These are phyloP conservation scores for Tolypocladium endophyticum DNA, from an alignment of 2,329 filamentous ascomycete species.

Conservation along the genomic window DNA sequence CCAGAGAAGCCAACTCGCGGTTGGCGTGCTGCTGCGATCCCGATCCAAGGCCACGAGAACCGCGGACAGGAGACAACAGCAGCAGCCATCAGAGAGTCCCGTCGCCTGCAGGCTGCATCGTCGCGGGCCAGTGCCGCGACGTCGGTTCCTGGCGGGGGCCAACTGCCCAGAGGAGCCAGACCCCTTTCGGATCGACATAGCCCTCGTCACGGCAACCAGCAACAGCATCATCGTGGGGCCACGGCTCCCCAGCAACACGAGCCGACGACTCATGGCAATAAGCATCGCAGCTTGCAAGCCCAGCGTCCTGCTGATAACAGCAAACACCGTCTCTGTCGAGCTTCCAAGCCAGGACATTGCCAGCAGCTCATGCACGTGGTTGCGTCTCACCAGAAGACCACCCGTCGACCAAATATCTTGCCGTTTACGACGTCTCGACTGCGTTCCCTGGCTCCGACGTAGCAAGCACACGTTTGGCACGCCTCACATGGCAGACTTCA, in stretches of 20 bases:
- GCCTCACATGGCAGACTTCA: not conserved
- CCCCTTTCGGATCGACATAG: not conserved
- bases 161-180: not conserved
- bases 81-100: not conserved
- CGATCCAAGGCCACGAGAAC: not conserved
- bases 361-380: not conserved
- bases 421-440: not conserved
- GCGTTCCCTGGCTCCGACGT: not conserved
- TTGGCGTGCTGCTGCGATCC: not conserved
- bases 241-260: not conserved
- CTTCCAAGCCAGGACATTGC: not conserved
- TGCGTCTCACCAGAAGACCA: not conserved
- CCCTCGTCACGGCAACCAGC: not conserved
- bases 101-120: not conserved
- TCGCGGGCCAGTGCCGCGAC: not conserved
- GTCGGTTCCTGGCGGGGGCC: not conserved
- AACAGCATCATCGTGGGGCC: not conserved
- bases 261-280: not conserved
- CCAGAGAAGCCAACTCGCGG: not conserved
- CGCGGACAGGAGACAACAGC: too few species aligned
- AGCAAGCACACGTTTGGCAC: not conserved
- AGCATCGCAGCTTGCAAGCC: not conserved
- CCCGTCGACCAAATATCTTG: not conserved
- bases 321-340: not conserved
- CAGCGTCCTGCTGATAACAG: not conserved